phyloP scores from a whole-genome alignment of 2,329 filamentous ascomycete species.

The Cladosporium sphaerospermum region DNA sequence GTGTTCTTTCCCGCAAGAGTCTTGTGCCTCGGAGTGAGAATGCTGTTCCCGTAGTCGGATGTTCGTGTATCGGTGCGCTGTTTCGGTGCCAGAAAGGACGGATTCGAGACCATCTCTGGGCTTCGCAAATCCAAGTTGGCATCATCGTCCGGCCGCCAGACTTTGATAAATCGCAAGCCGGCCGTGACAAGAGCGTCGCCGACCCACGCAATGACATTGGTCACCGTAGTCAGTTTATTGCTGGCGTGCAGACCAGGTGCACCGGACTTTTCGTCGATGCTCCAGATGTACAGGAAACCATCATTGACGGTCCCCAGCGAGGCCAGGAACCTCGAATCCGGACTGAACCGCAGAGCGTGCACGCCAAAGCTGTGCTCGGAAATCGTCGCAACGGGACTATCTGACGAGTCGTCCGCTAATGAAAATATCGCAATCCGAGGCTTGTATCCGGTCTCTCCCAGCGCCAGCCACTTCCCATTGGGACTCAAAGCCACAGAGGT shows the following conservation, averaged over 20 bases:
- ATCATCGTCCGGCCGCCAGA: conserved; percentile 77
- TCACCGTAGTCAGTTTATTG: conserved; percentile 86
- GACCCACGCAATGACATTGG: conserved; percentile 87
- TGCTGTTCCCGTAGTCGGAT: conserved; percentile 30
- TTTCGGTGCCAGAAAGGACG: conserved; percentile 21
- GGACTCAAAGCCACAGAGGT: conserved; percentile 84
- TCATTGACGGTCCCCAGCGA: conserved; percentile 86
- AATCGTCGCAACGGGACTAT: conserved; percentile 76
- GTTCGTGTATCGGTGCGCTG: conserved; percentile 28
- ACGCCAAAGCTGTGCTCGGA: conserved; percentile 89
- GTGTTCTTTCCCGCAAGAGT: conserved; percentile 83
- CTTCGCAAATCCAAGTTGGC: conserved; percentile 23
- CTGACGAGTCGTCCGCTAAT: conserved; percentile 67
- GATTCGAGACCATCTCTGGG: conserved; percentile 13
- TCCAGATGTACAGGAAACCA: conserved; percentile 90
- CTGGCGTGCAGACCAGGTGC: conserved; percentile 71
- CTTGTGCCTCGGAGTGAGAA: conserved; percentile 48
- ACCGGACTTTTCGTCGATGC: conserved; percentile 73
- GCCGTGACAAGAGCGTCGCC: conserved; percentile 77
- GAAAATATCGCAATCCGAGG: conserved; percentile 88
- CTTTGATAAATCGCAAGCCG: conserved; percentile 85
- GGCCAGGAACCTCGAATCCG: conserved; percentile 78
- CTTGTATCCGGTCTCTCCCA: conserved; percentile 91
- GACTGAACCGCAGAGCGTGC: conserved; percentile 80
- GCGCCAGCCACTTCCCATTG: conserved; percentile 79